Conservation (phyloP, 352 stramenopile genomes). For the Globisporangium spiculum region DNA sequence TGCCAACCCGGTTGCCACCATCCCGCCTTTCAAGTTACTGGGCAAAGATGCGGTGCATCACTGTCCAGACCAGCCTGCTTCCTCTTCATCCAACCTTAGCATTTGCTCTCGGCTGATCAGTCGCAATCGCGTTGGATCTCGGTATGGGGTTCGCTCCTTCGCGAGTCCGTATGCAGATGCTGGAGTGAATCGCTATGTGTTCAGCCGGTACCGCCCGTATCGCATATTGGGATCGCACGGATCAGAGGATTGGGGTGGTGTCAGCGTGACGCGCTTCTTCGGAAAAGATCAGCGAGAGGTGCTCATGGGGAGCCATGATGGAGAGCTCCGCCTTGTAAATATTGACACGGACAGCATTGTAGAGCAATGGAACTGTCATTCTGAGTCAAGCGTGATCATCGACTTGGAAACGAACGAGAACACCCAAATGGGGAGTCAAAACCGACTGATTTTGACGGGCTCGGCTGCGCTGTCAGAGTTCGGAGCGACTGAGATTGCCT, state of each 20-base stretch:
- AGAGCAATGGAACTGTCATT: conserved; percentile 73
- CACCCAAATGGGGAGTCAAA: conserved; percentile 51
- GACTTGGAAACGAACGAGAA: conserved; percentile 69
- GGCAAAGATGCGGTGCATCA: conserved; percentile 52
- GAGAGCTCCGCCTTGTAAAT: conserved; percentile 53
- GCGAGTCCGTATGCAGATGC: conserved; percentile 56
- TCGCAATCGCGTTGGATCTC: conserved; percentile 49
- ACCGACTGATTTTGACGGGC: conserved; percentile 54
- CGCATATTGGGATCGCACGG: conserved; percentile 53
- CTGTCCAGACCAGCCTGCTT: conserved; percentile 64
- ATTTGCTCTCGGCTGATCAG: conserved; percentile 64
- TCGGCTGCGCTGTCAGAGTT: conserved; percentile 45
- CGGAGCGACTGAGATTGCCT: conserved; percentile 53
- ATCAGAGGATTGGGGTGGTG: conserved; percentile 52
- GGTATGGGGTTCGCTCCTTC: conserved; percentile 36
- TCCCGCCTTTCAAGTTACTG: conserved; percentile 82
- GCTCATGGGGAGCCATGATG: conserved; percentile 75
- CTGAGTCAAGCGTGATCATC: conserved; percentile 62
- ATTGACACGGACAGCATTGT: conserved; percentile 65
- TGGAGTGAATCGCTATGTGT: conserved; percentile 76
- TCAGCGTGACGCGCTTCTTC: conserved; percentile 65
- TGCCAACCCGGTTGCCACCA: conserved; percentile 79
- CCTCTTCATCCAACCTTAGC: conserved; percentile 47
- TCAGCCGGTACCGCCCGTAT: conserved; percentile 71
- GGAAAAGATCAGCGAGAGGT: conserved; percentile 60